Evolutionary conservation across 1,139 yeast genomes (phyloP).

Genomic region (Meyerozyma carpophila): DNA sequence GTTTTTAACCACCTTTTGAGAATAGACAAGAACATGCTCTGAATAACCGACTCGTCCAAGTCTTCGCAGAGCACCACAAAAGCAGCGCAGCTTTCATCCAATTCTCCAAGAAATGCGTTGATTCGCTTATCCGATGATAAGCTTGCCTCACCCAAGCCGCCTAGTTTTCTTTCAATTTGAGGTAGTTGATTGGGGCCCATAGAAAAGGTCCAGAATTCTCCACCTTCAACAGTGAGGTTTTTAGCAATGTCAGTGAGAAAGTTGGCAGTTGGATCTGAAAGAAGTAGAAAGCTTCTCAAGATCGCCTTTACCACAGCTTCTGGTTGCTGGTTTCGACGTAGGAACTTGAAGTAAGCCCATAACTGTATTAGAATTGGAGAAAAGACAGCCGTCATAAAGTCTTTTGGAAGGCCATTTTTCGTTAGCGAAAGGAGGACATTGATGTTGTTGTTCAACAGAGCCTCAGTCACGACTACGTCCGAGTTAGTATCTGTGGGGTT

Average conservation of each 20-base stretch:
- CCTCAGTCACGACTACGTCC: slow-evolving; percentile 35
- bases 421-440: slow-evolving; percentile 62
- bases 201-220: slow-evolving; percentile 46
- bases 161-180: slow-evolving; percentile 31
- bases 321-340: slow-evolving; percentile 32
- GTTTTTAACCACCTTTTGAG: slow-evolving; percentile 56
- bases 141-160: background rate
- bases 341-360: slow-evolving; percentile 61
- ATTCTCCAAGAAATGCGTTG: slow-evolving; percentile 30
- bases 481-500: slow-evolving; percentile 23
- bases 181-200: slow-evolving; percentile 53
- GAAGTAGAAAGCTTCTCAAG: slow-evolving; percentile 42
- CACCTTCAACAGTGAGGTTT: slow-evolving; percentile 40
- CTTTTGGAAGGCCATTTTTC: slow-evolving; percentile 42
- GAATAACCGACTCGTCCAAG: slow-evolving; percentile 44
- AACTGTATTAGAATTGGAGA: slow-evolving; percentile 41
- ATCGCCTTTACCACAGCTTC: slow-evolving; percentile 42
- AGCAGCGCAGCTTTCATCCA: slow-evolving; percentile 48
- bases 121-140: slow-evolving; percentile 15
- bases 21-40: slow-evolving; percentile 44
- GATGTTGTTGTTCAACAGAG: slow-evolving; percentile 54
- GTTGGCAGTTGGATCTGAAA: slow-evolving; percentile 10
- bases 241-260: slow-evolving; percentile 23
- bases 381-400: slow-evolving; percentile 38
- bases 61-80: slow-evolving; percentile 46